Base-by-base conservation (phyloP, 164 flowering plant species). In the Berberis vulgaris region DNA sequence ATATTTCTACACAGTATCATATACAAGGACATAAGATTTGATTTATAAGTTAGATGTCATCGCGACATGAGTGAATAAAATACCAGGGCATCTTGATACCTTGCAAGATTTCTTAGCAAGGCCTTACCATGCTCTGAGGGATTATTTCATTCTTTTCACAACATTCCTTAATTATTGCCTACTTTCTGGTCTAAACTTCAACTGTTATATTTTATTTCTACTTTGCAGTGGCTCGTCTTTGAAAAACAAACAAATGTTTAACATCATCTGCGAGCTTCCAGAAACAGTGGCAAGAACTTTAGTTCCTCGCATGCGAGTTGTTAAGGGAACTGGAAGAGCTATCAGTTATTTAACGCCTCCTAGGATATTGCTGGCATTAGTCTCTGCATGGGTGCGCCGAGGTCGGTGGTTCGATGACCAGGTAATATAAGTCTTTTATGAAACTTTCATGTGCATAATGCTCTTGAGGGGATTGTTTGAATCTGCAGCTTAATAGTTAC, bases 381-480 rank as follows among this genome's bases (percentile, higher is more conserved):
- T 94, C 63, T 87, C 92, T 66, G 95, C 93, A 65, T 94, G 98
- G 98, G 64, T 94, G 65, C 81, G 98, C 63, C 77, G 83, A 74
- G 96, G 86, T 67, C 96, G 97, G 42, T 94, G 98, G 97, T 94
- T 94, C 67, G 97, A 94, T 78, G 88, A 86, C 64, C 70, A 90
- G 97, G 96, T 94, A 85, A 66, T 53, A 41, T 58, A 49, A 50
- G 5, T 38, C 10, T 59, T 38, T 49, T 57, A n/a, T 57, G 60
- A 2, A 41, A 42, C 10, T 5, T 6, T 41, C 10, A 2, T 12
- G 6, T 5, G 56, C 50, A 3, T n/a, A 2, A 12, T 9, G 44
- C 42, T n/a, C 41, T 57, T 6, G 11, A 39, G 10, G 1, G 4
- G 44, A 9, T 1, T 43, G 38, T 3, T 43, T 59, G 10, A 10